phyloP scores from a whole-genome alignment of 768 basidiomycete genomes.

The Mrakia gelida region DNA sequence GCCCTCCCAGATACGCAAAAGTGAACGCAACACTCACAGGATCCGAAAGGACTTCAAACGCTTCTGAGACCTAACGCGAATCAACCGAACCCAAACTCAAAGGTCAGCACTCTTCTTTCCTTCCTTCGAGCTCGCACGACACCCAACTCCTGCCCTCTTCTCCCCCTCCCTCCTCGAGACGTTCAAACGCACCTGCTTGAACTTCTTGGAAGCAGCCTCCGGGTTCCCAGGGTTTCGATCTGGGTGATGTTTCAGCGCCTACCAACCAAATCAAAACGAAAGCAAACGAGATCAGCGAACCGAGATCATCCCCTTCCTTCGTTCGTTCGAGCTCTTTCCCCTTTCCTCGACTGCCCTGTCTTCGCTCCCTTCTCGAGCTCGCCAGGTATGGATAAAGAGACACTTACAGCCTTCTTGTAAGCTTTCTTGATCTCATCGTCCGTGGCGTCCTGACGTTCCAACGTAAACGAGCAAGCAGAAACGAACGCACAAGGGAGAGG shows the following conservation, averaged over 20 bases:
- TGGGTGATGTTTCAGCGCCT: slow-evolving; percentile 93
- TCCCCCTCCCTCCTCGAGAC: slow-evolving; percentile 13
- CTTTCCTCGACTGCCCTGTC: no score
- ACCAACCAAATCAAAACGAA: slow-evolving; percentile 24
- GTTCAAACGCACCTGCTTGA: slow-evolving; percentile 71
- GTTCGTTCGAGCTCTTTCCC: no score
- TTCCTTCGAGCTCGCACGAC: neutral
- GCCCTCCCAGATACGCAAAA: no score
- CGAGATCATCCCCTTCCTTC: no score
- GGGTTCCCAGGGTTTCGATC: slow-evolving; percentile 76
- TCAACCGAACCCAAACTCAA: neutral
- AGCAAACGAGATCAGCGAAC: neutral
- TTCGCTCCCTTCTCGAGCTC: neutral
- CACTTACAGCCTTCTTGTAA: slow-evolving; percentile 77
- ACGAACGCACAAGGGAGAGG: neutral
- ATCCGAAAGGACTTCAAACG: slow-evolving; percentile 90
- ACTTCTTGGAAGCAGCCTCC: slow-evolving; percentile 79
- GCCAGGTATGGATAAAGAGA: neutral
- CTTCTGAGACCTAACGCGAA: slow-evolving; percentile 84
- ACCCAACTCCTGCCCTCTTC: slow-evolving; percentile 1
- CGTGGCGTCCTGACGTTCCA: slow-evolving; percentile 47
- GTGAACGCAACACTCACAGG: slow-evolving; percentile 36
- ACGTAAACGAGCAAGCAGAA: neutral
- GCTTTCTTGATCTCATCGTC: slow-evolving; percentile 86
- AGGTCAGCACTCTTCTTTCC: neutral